These are phyloP conservation scores for Purshia tridentata DNA, from an alignment of 306 rosid species.

Conservation along the genomic window DNA sequence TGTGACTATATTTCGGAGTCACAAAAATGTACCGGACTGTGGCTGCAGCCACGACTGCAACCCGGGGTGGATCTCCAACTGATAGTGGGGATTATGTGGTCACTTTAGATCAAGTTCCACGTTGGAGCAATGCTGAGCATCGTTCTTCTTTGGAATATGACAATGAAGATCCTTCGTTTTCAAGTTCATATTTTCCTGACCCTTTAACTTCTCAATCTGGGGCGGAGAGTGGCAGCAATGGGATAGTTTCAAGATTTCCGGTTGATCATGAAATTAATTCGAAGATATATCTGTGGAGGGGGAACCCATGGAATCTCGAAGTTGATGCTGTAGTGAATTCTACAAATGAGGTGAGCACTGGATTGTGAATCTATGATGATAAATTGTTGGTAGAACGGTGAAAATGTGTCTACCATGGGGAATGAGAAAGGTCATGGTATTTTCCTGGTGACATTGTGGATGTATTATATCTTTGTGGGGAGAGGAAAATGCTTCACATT, in stretches of 20 bases:
- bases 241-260: constrained; percentile 71
- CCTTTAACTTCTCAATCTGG: constrained; percentile 64
- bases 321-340: constrained; percentile 99
- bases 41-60: constrained; percentile 53
- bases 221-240: constrained; percentile 39
- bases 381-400: neutral
- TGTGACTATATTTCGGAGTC: constrained; percentile 36
- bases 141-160: constrained; percentile 55
- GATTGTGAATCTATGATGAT: neutral
- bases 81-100: constrained; percentile 72
- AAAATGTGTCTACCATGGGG: neutral
- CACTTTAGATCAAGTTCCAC: constrained; percentile 83
- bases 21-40: constrained; percentile 68
- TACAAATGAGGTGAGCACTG: constrained; percentile 74
- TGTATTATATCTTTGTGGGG: neutral
- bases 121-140: constrained; percentile 89
- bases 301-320: constrained; percentile 96
- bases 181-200: constrained; percentile 65
- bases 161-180: constrained; percentile 62
- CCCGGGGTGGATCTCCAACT: constrained; percentile 57
- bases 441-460: neutral
- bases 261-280: constrained; percentile 79
- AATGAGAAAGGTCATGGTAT: neutral
- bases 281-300: constrained; percentile 93
- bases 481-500: neutral